Evolutionary conservation across 257 asterid species (phyloP).

Genomic region (Leonotis leonurus): DNA sequence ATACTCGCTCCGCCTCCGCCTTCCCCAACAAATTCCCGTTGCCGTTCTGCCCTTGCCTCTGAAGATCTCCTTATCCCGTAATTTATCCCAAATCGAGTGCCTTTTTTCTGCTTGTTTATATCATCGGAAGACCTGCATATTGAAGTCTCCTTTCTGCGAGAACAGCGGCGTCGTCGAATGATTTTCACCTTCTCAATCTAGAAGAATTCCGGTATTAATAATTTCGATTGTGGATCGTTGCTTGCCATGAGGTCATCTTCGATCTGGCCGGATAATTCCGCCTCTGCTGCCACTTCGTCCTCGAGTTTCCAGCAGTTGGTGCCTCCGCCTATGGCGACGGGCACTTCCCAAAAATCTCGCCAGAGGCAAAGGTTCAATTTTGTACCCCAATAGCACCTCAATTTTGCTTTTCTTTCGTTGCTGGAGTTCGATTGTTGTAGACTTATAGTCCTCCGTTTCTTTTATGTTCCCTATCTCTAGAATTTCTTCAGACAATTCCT

Average conservation of each 20-base stretch:
- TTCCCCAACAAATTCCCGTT: slow-evolving; percentile 1
- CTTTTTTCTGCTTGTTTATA: not conserved
- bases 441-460: not conserved
- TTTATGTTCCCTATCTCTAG: not conserved
- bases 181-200: not conserved
- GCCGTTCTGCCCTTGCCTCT: slow-evolving; percentile 30
- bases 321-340: slow-evolving; percentile 22
- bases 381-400: slow-evolving; percentile 16
- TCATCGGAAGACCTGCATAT: slow-evolving; percentile 12
- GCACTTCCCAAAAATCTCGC: slow-evolving; percentile 21
- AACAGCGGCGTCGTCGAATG: slow-evolving; percentile 12
- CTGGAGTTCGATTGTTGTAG: slow-evolving; percentile 17
- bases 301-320: slow-evolving; percentile 31
- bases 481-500: slow-evolving; percentile 8
- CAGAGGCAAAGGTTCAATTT: slow-evolving; percentile 39
- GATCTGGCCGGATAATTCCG: slow-evolving; percentile 47
- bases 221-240: slow-evolving; percentile 6
- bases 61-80: slow-evolving; percentile 28
- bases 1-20: not conserved
- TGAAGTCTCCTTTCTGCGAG: slow-evolving; percentile 2
- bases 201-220: slow-evolving; percentile 9
- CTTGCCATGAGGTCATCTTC: slow-evolving; percentile 51
- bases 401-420: slow-evolving; percentile 18
- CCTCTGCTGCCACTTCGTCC: slow-evolving; percentile 25
- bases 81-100: slow-evolving; percentile 17